Evolutionary conservation across 306 rosid genomes (phyloP), one percentile per base, ranked within the genome.

Genomic region (Herpetospermum pedunculosum): DNA sequence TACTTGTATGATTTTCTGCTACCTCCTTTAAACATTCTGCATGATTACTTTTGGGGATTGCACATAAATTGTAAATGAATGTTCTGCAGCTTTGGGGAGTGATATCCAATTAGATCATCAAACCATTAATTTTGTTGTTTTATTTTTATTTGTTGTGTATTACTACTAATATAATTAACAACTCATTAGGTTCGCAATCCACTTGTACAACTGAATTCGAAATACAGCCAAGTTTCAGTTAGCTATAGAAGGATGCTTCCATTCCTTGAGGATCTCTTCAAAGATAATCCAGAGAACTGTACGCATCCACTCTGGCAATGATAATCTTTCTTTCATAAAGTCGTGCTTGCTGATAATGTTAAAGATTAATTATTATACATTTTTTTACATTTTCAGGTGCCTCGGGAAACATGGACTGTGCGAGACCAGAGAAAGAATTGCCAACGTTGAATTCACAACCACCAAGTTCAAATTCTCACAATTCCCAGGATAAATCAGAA

Each of bases 161-260:
- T 63, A 23, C 38, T 78, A 53, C 75, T 71, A 32, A 72, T 60
- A 26, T 46, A 23, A 11, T 30, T 74, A 21, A 10, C 53, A 34
- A 38, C 70, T 60, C 70, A 62, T 49, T 80, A 89, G 96, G 83
- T 75, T 68, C 57, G 84, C 47, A 79, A 87, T 76, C 88, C 87
- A 38, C 83, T 81, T 75, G 71, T 77, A 62, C 82, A 70, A 74
- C 41, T 81, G 67, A 85, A 87, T 77, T 52, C 81, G 72, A 85
- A 81, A 52, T 82, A 67, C 73, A 80, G 74, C 64, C 80, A 85
- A 14, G 88, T 87, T 23, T 85, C 93, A 52, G 59, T 82, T 72
- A 81, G 78, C 90, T 89, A 81, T 74, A 79, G 81, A 78, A 87
- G 97, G 80, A 40, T 87, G 85, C 96, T 86, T 75, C 97, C 97